Percentiles rank a stretch among this genome's conserved stretches.
These are phyloP conservation scores for Serendipita indica DNA, from an alignment of 768 basidiomycete species.

Conservation along the genomic window DNA sequence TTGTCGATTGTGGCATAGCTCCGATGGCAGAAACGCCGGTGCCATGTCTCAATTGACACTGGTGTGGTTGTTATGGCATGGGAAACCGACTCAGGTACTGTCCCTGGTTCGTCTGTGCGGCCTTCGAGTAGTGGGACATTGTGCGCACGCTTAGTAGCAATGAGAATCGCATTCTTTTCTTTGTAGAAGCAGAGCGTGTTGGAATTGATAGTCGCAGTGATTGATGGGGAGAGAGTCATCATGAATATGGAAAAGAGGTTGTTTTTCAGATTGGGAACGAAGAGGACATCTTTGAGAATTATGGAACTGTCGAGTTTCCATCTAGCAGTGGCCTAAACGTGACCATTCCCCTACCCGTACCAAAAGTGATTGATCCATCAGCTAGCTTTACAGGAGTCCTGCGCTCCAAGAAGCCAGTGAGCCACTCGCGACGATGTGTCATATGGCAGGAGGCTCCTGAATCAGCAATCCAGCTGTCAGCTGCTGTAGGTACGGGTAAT, in stretches of 20 bases:
- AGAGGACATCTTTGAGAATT: neutral
- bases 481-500: neutral
- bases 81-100: neutral
- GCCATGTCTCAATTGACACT: neutral
- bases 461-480: constrained; percentile 7
- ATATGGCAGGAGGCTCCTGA: constrained; percentile 2
- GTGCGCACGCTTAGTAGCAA: neutral
- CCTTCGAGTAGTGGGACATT: neutral
- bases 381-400: neutral
- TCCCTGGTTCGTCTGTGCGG: neutral
- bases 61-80: neutral
- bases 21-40: neutral
- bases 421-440: constrained; percentile 6
- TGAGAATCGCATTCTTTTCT: neutral
- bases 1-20: too few species aligned
- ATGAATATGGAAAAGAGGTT: constrained; percentile 1
- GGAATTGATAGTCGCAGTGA: neutral
- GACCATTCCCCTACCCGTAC: neutral
- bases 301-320: neutral
- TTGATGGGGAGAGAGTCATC: neutral
- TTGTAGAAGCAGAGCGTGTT: neutral
- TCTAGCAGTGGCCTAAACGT: neutral
- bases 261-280: neutral
- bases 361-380: neutral
- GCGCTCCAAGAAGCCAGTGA: neutral